Evolutionary conservation across 2,329 filamentous ascomycete genomes (phyloP).

Genomic region (Dactylella cylindrospora): DNA sequence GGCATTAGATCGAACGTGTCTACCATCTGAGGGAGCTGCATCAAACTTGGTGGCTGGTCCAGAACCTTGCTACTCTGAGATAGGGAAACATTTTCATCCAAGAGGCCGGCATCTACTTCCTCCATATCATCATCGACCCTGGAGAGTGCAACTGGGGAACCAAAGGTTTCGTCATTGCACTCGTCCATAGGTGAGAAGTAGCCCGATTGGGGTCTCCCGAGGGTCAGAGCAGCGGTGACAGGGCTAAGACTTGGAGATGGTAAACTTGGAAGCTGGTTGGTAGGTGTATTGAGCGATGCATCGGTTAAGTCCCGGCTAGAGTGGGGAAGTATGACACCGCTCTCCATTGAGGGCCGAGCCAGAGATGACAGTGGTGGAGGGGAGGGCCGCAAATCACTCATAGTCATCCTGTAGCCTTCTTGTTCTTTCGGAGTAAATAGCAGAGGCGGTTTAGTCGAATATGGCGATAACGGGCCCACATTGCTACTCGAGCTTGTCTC

Average conservation of each 20-base stretch:
- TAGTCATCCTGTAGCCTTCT: slow-evolving; percentile 17
- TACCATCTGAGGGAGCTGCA: slow-evolving; percentile 82
- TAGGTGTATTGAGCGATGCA: slow-evolving; percentile 65
- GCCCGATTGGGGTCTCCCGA: slow-evolving; percentile 51
- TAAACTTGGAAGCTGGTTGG: slow-evolving; percentile 83
- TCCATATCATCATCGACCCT: slow-evolving; percentile 51
- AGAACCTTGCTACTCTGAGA: slow-evolving; percentile 49
- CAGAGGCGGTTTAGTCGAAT: slow-evolving; percentile 6
- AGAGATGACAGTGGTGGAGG: slow-evolving; percentile 1
- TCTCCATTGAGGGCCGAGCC: not conserved
- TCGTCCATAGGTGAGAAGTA: slow-evolving; percentile 52
- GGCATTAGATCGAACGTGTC: slow-evolving; percentile 90
- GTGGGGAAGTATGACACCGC: not conserved
- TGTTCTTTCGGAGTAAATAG: slow-evolving; percentile 41
- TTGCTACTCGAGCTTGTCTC: too few relatives aligned
- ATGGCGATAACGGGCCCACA: slow-evolving; percentile 6
- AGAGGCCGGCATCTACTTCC: slow-evolving; percentile 53
- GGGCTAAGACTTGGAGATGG: slow-evolving; percentile 94
- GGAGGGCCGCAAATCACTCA: not conserved
- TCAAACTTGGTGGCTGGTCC: slow-evolving; percentile 56
- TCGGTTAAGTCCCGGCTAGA: slow-evolving; percentile 8
- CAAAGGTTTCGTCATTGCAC: slow-evolving; percentile 52
- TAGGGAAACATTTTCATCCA: slow-evolving; percentile 46
- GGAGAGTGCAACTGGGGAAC: slow-evolving; percentile 46
- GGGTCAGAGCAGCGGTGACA: slow-evolving; percentile 73